Evolutionary conservation across 1,139 yeast genomes (phyloP).

Genomic region (Lodderomyces theae): DNA sequence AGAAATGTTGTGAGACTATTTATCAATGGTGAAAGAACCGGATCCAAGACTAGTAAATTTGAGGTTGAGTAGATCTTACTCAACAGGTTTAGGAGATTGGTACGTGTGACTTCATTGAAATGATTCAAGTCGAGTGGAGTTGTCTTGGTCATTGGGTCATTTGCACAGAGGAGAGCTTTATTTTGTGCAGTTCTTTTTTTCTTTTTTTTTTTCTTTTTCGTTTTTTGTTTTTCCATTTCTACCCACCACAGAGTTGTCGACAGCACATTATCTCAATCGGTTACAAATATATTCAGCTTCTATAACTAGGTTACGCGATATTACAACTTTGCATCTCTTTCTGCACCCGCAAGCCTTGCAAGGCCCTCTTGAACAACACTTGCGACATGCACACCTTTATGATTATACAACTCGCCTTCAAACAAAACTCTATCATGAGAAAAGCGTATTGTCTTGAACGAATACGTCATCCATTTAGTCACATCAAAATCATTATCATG

Average conservation of each 20-base stretch:
- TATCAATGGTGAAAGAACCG: constrained; percentile 50
- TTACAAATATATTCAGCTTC: no score
- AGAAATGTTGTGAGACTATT: constrained; percentile 63
- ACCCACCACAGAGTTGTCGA: no score
- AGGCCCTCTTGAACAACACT: constrained; percentile 69
- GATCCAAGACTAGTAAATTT: constrained; percentile 56
- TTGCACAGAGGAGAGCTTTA: background rate
- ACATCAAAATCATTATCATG: constrained; percentile 55
- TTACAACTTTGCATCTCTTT: constrained; percentile 13
- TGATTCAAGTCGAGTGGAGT: constrained; percentile 8
- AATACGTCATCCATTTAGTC: constrained; percentile 53
- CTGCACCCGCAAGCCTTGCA: constrained; percentile 23
- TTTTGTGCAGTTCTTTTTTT: no score
- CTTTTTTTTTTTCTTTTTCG: background rate
- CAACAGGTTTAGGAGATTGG: constrained; percentile 24
- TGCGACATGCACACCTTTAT: constrained; percentile 56
- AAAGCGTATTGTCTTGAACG: constrained; percentile 50
- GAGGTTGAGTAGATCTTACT: constrained; percentile 27
- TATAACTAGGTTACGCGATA: no score
- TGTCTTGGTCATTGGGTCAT: constrained; percentile 4
- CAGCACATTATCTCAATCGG: no score
- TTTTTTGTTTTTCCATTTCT: no score
- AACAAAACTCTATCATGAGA: constrained; percentile 55
- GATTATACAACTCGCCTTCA: constrained; percentile 56
- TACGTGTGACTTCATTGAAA: constrained; percentile 21